These are phyloP conservation scores for Cubamyces lactineus DNA, from an alignment of 768 basidiomycete species.

Conservation along the genomic window DNA sequence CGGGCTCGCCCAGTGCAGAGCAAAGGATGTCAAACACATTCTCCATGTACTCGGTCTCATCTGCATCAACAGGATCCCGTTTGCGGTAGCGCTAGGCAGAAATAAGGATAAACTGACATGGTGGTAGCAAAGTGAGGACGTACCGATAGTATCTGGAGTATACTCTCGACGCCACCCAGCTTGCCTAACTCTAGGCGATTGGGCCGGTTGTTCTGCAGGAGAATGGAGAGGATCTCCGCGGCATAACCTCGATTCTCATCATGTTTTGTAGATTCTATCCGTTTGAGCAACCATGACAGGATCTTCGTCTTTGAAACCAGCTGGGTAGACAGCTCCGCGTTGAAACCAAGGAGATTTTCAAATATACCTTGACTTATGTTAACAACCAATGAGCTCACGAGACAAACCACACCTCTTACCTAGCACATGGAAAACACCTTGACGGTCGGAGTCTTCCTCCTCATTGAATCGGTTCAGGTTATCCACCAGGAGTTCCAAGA, in stretches of 20 bases:
- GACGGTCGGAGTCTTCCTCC: constrained; percentile 84
- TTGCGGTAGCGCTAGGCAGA: constrained; percentile 77
- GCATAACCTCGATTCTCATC: constrained; percentile 94
- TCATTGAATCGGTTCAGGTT: constrained; percentile 91
- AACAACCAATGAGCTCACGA: neutral
- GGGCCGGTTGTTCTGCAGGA: constrained; percentile 72
- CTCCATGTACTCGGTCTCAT: constrained; percentile 98
- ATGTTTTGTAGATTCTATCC: constrained; percentile 71
- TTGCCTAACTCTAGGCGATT: constrained; percentile 74
- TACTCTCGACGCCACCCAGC: constrained; percentile 75
- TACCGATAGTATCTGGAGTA: constrained; percentile 82
- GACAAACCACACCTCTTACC: constrained; percentile 45
- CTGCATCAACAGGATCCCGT: constrained; percentile 81
- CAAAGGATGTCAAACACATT: constrained; percentile 92
- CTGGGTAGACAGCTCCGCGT: constrained; percentile 69
- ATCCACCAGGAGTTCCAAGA: constrained; percentile 87
- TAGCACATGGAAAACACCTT: constrained; percentile 93
- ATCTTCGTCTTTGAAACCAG: constrained; percentile 78
- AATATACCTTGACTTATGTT: constrained; percentile 65
- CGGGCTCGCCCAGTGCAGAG: constrained; percentile 77
- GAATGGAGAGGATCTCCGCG: constrained; percentile 89
- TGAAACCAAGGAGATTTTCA: constrained; percentile 89
- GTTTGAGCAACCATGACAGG: constrained; percentile 76
- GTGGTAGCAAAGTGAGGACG: constrained; percentile 34
- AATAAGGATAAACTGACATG: neutral